Evolutionary conservation across 441 rosid genomes (phyloP).

Genomic region (Pelargonium cotyledonis): DNA sequence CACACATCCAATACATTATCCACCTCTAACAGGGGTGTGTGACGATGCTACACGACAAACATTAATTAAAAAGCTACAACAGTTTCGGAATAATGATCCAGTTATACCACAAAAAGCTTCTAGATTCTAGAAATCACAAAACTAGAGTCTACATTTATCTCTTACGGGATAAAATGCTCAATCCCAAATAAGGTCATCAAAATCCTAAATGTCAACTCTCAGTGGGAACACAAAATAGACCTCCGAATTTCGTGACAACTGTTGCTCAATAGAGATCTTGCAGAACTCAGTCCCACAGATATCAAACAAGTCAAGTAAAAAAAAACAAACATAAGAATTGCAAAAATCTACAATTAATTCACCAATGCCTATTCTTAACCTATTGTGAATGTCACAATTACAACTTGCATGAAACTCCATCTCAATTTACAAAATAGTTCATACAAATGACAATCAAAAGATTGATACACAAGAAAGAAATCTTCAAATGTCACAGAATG

Average conservation of each 20-base stretch:
- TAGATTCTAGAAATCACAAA: neutral
- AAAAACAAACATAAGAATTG: neutral
- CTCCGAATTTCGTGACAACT: neutral
- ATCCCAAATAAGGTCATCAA: neutral
- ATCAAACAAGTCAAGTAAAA: neutral
- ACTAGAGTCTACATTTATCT: neutral
- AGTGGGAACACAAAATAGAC: conserved; percentile 11
- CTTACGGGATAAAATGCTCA: neutral
- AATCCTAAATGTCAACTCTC: conserved; percentile 17
- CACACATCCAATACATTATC: neutral
- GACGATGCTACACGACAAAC: neutral
- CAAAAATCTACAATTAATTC: neutral
- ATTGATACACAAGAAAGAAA: neutral
- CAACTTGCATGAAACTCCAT: neutral
- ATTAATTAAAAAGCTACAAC: neutral
- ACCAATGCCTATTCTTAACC: neutral
- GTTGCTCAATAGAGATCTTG: neutral
- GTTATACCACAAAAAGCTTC: neutral
- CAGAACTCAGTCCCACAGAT: neutral
- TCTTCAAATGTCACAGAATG: neutral
- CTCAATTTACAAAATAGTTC: neutral
- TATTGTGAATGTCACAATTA: neutral
- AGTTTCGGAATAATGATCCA: neutral
- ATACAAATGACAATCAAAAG: neutral
- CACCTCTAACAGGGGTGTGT: neutral